Evolutionary conservation across 305 asterid species (phyloP).

Genomic region (Ruellia speciosa): DNA sequence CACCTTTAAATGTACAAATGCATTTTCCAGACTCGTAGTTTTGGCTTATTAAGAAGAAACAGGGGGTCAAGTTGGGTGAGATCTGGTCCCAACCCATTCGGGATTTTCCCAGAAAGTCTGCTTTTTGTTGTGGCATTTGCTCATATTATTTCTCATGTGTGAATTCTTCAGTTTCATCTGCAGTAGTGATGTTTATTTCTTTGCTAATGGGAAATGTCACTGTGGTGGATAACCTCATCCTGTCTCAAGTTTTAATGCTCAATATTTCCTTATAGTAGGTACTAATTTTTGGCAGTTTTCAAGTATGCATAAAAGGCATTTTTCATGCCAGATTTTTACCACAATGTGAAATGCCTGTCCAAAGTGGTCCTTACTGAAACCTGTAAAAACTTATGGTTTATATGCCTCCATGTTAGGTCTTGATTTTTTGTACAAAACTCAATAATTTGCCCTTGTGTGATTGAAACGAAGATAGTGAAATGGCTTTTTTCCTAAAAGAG

Average conservation of each 20-base stretch:
- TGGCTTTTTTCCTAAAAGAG: slow-evolving; percentile 6
- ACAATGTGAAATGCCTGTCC: background rate
- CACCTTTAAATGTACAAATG: slow-evolving; percentile 3
- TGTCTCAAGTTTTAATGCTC: no score
- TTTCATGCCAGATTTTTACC: background rate
- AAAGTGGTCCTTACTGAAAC: background rate
- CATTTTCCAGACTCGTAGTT: slow-evolving; percentile 11
- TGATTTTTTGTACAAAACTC: background rate
- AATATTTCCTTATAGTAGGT: no score
- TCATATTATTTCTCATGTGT: background rate
- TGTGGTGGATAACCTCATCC: no score
- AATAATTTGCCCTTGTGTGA: slow-evolving; percentile 1
- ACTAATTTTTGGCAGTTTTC: no score
- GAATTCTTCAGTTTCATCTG: background rate
- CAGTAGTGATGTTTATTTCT: no score
- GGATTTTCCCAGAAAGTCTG: slow-evolving; percentile 1
- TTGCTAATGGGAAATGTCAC: no score
- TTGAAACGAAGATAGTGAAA: slow-evolving; percentile 13
- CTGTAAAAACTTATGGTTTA: slow-evolving; percentile 7
- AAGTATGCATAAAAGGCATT: background rate
- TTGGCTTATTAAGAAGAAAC: slow-evolving; percentile 4
- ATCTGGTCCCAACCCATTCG: slow-evolving; percentile 17
- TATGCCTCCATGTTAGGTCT: slow-evolving; percentile 13
- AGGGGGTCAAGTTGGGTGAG: slow-evolving; percentile 4
- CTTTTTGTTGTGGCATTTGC: background rate